Evolutionary conservation across 306 rosid species (phyloP).

Genomic region (Malus domestica): DNA sequence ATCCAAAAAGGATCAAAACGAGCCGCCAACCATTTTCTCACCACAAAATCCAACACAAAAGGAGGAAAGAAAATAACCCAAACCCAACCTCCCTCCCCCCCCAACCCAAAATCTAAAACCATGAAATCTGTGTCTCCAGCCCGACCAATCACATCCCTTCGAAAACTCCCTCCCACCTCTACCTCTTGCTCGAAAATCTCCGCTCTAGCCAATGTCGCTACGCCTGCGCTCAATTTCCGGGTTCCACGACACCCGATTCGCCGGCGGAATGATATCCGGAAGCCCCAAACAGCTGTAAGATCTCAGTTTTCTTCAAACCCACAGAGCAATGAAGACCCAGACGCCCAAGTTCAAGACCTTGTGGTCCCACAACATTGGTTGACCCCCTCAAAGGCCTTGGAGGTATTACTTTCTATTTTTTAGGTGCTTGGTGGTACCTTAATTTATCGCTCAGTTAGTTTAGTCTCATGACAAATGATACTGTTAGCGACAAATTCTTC

Average conservation of each 20-base stretch:
- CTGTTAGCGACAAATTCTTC: no score
- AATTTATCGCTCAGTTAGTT: no score
- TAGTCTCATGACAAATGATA: no score
- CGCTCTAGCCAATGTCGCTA: background rate
- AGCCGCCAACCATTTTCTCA: background rate
- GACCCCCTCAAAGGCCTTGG: conserved; percentile 53
- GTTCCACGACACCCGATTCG: conserved; percentile 9
- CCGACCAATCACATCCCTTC: conserved; percentile 5
- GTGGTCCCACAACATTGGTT: conserved; percentile 68
- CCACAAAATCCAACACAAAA: background rate
- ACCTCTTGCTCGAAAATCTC: background rate
- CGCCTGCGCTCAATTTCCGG: conserved; percentile 9
- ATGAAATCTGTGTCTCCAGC: conserved; percentile 26
- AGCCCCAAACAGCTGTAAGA: conserved; percentile 12
- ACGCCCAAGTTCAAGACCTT: conserved; percentile 50
- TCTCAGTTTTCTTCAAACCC: conserved; percentile 27
- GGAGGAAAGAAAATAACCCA: background rate
- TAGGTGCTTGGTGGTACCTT: no score
- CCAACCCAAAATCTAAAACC: background rate
- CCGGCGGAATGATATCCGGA: background rate
- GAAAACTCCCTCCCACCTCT: background rate
- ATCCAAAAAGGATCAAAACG: background rate
- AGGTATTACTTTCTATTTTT: conserved; percentile 32
- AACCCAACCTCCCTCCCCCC: no score
- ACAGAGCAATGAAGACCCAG: conserved; percentile 20